These are phyloP conservation scores for Glutinoglossum americanum DNA, from an alignment of 495 filamentous ascomycete species.

Conservation along the genomic window DNA sequence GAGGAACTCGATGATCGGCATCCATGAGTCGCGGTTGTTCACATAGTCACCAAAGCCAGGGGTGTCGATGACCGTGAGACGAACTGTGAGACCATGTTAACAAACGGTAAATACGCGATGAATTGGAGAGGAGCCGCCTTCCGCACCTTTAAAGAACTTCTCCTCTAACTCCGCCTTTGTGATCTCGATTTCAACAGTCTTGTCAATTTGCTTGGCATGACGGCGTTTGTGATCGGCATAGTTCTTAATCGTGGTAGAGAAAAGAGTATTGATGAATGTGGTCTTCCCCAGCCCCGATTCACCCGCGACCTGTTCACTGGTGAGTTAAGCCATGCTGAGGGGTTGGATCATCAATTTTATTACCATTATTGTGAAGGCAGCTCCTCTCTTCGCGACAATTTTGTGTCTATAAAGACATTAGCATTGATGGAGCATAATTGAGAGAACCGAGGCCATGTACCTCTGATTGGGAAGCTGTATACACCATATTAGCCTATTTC, in stretches of 20 bases:
- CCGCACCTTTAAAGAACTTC: conserved; percentile 98
- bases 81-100: conserved; percentile 36
- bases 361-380: conserved; percentile 98
- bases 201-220: conserved; percentile 97
- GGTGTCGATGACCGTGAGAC: conserved; percentile 94
- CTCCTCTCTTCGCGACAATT: conserved; percentile 97
- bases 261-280: conserved; percentile 99
- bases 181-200: conserved; percentile 98
- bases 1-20: conserved; percentile 98
- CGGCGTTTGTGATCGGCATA: conserved; percentile 97
- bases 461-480: conserved; percentile 71
- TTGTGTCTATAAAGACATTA: conserved; percentile 50
- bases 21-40: conserved; percentile 99
- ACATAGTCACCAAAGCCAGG: conserved; percentile 98
- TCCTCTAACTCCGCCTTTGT: conserved; percentile 98
- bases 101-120: conserved; percentile 3
- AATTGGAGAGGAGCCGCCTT: background rate
- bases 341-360: conserved; percentile 8
- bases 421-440: background rate
- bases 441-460: conserved; percentile 19
- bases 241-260: conserved; percentile 99
- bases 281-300: conserved; percentile 98
- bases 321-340: conserved; percentile 5
- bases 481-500: background rate
- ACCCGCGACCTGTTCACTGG: conserved; percentile 58